A percentile compares a stretch with the other conserved stretches of the same genome.
Evolutionary conservation across 169 alveolate genomes (phyloP).

Genomic region (Miamiensis avidus): DNA sequence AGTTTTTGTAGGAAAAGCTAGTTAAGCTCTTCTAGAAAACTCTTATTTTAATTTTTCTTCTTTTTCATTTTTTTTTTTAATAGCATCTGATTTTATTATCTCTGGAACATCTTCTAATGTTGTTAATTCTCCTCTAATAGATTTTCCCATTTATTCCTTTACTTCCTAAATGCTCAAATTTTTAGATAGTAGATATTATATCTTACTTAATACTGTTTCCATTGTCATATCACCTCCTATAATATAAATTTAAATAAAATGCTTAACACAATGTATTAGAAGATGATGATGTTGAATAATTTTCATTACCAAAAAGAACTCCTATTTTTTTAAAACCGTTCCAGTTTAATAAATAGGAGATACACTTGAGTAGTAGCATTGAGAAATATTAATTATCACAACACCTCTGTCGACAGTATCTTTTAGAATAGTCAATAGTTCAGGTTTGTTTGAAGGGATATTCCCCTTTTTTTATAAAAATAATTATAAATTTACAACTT

Average conservation of each 20-base stretch:
- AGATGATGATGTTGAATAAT: no score
- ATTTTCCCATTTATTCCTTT: neutral
- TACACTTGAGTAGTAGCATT: conserved; percentile 81
- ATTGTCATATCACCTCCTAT: neutral
- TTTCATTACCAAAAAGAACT: neutral
- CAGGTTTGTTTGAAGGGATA: conserved; percentile 20
- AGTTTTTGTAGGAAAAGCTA: neutral
- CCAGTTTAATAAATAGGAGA: conserved; percentile 28
- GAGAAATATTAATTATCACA: conserved; percentile 77
- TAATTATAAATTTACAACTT: neutral
- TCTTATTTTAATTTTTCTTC: neutral
- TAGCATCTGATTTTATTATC: neutral
- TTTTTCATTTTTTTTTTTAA: no score
- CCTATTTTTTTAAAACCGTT: conserved; percentile 16
- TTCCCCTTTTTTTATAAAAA: neutral
- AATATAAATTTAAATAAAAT: no score
- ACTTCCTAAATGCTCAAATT: no score
- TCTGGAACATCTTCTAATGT: neutral
- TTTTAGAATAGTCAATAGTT: conserved; percentile 33
- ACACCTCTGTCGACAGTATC: conserved; percentile 75
- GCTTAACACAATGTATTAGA: no score
- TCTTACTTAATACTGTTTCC: neutral
- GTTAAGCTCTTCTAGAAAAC: neutral
- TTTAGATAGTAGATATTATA: neutral
- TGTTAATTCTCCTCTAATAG: neutral